Evolutionary conservation across 2,329 filamentous ascomycete species (phyloP).

Genomic region (Monilinia laxa): DNA sequence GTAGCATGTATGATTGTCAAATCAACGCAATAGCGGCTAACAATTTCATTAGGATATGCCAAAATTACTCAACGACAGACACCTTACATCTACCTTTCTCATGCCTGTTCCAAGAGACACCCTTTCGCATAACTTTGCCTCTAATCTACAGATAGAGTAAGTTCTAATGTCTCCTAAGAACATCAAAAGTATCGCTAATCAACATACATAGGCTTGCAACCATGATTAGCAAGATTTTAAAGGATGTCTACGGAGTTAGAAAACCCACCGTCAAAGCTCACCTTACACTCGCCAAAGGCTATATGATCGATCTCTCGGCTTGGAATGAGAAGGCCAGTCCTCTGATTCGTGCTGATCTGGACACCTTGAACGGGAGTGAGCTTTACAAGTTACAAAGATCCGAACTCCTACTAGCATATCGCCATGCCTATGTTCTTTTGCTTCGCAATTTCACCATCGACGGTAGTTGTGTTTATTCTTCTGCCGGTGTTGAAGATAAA

Average conservation of each 20-base stretch:
- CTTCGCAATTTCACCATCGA: not conserved
- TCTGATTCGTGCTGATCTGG: not conserved
- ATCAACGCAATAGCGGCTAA: not conserved
- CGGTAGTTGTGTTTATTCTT: not conserved
- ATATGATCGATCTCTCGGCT: not conserved
- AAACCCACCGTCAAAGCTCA: not conserved
- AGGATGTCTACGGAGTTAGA: not conserved
- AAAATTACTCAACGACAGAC: not conserved
- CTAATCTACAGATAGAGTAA: slow-evolving; percentile 3
- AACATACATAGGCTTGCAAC: not conserved
- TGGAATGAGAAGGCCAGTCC: slow-evolving; percentile 9
- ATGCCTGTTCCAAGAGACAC: not conserved
- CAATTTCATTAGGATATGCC: slow-evolving; percentile 4
- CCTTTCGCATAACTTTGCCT: not conserved
- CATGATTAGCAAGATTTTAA: not conserved
- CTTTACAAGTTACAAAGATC: not conserved
- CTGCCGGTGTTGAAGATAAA: not conserved
- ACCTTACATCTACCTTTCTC: not conserved
- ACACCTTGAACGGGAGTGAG: not conserved
- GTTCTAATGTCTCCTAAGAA: not conserved
- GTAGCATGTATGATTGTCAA: not conserved
- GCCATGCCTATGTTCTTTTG: not conserved
- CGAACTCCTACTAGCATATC: not conserved
- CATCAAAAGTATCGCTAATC: not conserved
- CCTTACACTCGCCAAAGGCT: not conserved